These are phyloP conservation scores for Eimeria falciformis DNA, from an alignment of 169 alveolate genomes.

Conservation along the genomic window DNA sequence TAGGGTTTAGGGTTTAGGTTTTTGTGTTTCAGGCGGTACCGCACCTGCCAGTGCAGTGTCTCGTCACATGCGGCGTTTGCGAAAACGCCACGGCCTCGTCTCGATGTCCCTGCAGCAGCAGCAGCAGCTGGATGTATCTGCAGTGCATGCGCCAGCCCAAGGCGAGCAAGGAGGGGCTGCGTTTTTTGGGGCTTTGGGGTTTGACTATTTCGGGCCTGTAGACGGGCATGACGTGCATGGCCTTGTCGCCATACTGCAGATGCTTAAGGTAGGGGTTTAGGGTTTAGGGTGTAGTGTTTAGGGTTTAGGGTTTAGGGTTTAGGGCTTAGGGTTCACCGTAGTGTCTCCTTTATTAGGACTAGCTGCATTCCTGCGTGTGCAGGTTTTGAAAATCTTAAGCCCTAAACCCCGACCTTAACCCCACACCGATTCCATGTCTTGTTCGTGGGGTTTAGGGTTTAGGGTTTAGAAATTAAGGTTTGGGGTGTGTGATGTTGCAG, in stretches of 20 bases:
- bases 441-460: conserved; percentile 13
- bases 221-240: conserved; percentile 87
- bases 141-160: not conserved
- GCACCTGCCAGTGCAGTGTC: conserved; percentile 8
- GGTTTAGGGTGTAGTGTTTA: not conserved
- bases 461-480: conserved; percentile 23
- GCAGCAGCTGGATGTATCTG: not conserved
- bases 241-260: conserved; percentile 78
- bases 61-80: conserved; percentile 1
- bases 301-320: conserved; percentile 31
- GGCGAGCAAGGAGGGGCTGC: not conserved
- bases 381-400: not conserved
- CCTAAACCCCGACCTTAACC: too few species aligned
- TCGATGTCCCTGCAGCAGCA: not conserved
- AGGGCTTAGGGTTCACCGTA: conserved; percentile 12
- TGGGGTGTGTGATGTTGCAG: conserved; percentile 37
- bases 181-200: conserved; percentile 75
- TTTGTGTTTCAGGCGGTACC: not conserved
- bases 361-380: not conserved
- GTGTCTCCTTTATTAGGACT: not conserved
- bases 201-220: conserved; percentile 85
- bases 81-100: not conserved
- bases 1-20: conserved; percentile 50
- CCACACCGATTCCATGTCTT: not conserved
- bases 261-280: conserved; percentile 66